Conservation (phyloP, 78 protist species). For the Chrysochromulina parva region DNA sequence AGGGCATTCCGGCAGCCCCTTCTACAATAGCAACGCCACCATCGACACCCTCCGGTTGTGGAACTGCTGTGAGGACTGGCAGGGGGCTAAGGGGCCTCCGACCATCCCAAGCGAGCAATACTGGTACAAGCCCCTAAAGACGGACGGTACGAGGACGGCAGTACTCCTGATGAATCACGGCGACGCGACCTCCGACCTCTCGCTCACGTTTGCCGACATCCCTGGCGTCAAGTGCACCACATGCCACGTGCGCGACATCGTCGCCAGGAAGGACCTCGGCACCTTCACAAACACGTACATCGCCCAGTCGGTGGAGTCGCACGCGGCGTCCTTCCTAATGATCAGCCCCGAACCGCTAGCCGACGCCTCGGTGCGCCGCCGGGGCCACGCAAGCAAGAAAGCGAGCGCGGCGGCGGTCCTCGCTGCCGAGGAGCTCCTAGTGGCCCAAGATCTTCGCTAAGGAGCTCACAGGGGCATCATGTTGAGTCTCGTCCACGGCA, state of each 20-base stretch:
- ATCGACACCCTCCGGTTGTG: no score
- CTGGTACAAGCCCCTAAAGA: conserved; percentile 7
- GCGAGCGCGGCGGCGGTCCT: no score
- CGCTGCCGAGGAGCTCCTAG: no score
- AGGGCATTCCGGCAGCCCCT: conserved; percentile 42
- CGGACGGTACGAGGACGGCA: neutral
- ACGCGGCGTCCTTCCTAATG: conserved; percentile 25
- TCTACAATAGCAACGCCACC: neutral
- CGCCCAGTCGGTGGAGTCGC: neutral
- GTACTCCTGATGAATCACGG: conserved; percentile 33
- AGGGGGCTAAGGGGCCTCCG: no score
- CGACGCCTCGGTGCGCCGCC: no score
- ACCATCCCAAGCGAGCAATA: neutral
- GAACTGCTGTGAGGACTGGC: no score
- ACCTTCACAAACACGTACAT: neutral
- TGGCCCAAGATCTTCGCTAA: no score
- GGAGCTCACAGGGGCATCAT: no score
- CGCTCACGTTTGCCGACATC: neutral
- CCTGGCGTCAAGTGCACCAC: neutral
- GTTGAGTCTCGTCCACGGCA: no score
- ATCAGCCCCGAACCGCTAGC: neutral
- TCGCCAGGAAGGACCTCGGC: neutral
- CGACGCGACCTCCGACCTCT: neutral
- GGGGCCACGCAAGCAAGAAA: no score
- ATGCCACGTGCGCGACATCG: conserved; percentile 12